A percentile compares a stretch with the other conserved stretches of the same genome.
Conservation (phyloP, 352 stramenopile species). For the Globisporangium echinulatum region DNA sequence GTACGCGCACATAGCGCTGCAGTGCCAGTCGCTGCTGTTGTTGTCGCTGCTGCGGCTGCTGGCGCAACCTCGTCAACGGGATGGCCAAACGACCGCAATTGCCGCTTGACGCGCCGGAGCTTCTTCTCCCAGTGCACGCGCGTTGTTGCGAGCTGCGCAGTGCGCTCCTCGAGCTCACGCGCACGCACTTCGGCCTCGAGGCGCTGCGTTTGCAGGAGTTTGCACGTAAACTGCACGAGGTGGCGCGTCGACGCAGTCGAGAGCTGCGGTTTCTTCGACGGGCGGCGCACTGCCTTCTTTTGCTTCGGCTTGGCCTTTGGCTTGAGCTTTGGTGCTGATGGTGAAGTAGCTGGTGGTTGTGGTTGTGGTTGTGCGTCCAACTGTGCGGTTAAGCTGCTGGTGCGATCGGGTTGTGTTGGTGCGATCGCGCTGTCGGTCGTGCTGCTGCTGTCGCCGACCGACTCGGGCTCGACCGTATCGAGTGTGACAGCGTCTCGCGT, state of each 20-base stretch:
- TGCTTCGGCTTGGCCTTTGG: neutral
- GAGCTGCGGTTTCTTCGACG: constrained; percentile 2
- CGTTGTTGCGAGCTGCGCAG: constrained; percentile 18
- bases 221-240: constrained; percentile 38
- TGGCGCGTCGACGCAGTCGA: constrained; percentile 24
- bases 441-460: no score
- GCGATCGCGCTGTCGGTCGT: no score
- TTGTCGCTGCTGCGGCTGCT: neutral
- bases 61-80: neutral
- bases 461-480: no score
- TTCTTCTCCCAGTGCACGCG: constrained; percentile 35
- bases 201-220: constrained; percentile 23
- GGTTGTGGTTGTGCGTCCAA: no score
- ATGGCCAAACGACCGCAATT: constrained; percentile 3
- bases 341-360: neutral
- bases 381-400: no score
- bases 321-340: neutral
- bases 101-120: constrained; percentile 21
- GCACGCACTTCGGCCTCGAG: constrained; percentile 43
- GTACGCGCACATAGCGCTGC: neutral
- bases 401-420: no score
- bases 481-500: no score
- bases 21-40: neutral
- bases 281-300: neutral
- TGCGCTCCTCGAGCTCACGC: constrained; percentile 36